A percentile compares a stretch with the other conserved stretches of the same genome.
phyloP scores from a whole-genome alignment of 305 asterid genomes.

The Fraxinus velutina region DNA sequence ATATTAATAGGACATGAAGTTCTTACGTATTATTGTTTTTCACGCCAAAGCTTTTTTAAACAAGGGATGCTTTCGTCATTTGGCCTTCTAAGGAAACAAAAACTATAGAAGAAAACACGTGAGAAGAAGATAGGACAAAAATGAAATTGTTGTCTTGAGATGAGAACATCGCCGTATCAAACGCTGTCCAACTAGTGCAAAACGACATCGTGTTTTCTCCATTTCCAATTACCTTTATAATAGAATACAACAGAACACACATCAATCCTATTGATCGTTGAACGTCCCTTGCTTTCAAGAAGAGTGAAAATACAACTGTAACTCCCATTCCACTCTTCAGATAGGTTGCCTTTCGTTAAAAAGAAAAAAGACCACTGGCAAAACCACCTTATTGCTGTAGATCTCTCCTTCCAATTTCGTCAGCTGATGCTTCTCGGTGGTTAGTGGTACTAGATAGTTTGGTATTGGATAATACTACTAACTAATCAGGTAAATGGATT shows the following conservation, averaged over 20 bases:
- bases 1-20: neutral
- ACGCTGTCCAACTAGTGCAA: neutral
- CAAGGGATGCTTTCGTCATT: neutral
- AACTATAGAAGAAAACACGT: neutral
- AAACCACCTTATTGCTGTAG: slow-evolving; percentile 14
- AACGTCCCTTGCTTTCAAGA: neutral
- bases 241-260: slow-evolving; percentile 1
- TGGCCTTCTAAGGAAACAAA: neutral
- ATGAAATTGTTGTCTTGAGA: slow-evolving; percentile 5
- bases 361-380: neutral
- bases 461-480: neutral
- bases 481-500: slow-evolving; percentile 33
- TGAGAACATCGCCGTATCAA: neutral
- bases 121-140: neutral
- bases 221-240: slow-evolving; percentile 17
- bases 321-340: slow-evolving; percentile 7
- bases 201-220: slow-evolving; percentile 17
- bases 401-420: slow-evolving; percentile 2
- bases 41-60: neutral
- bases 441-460: slow-evolving; percentile 8
- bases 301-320: slow-evolving; percentile 7
- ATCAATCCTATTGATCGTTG: neutral
- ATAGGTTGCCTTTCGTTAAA: neutral
- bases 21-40: neutral
- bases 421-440: slow-evolving; percentile 6